A percentile compares a stretch with the other conserved stretches of the same genome.
Evolutionary conservation across 2,329 filamentous ascomycete genomes (phyloP).

Genomic region (Rhexocercosporidium sp.): DNA sequence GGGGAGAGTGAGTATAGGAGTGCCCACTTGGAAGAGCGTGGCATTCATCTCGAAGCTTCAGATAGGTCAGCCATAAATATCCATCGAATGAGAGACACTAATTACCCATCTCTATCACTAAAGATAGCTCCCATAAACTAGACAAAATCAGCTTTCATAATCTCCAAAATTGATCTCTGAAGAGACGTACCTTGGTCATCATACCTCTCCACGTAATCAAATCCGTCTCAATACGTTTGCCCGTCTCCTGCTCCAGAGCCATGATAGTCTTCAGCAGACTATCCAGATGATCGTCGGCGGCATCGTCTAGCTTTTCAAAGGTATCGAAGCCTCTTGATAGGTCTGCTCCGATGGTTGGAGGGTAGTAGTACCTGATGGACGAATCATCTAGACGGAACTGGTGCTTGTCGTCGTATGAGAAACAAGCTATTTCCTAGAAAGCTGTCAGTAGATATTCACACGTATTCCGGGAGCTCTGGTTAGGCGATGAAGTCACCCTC

Average conservation of each 20-base stretch:
- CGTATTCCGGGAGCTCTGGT: not conserved
- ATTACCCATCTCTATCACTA: constrained; percentile 77
- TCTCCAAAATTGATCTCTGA: not conserved
- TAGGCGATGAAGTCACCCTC: not conserved
- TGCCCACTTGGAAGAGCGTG: constrained; percentile 78
- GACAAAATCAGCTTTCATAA: not conserved
- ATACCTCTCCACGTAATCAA: constrained; percentile 95
- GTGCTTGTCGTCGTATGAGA: constrained; percentile 90
- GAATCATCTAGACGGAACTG: constrained; percentile 76
- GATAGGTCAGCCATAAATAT: constrained; percentile 20
- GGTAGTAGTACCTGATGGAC: constrained; percentile 88
- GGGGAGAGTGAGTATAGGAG: constrained; percentile 10
- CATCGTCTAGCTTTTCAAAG: constrained; percentile 84
- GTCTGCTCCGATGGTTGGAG: constrained; percentile 71
- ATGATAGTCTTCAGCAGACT: constrained; percentile 79
- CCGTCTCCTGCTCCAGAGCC: constrained; percentile 71
- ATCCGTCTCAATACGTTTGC: constrained; percentile 73
- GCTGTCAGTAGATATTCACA: constrained; percentile 1
- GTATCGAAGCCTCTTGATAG: constrained; percentile 80
- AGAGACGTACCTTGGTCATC: constrained; percentile 85
- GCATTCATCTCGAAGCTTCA: constrained; percentile 93
- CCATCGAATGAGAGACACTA: not conserved
- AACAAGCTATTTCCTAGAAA: constrained; percentile 81
- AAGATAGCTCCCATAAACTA: constrained; percentile 88
- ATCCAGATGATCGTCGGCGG: constrained; percentile 85